Base-by-base conservation (phyloP, 306 rosid species). In the Citrullus colocynthis region DNA sequence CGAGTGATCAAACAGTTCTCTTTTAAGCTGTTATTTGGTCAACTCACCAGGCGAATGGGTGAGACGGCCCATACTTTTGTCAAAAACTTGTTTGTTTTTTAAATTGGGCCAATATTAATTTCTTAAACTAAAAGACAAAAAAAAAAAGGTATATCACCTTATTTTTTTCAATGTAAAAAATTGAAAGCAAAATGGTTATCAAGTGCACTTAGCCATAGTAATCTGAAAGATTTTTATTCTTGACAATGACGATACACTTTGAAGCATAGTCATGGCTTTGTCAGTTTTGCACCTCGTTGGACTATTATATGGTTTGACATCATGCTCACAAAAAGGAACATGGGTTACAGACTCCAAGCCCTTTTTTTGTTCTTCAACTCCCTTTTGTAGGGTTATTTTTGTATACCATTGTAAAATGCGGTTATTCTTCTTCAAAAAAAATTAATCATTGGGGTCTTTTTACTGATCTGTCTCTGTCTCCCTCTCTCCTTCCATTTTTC, bases 191-290 rank as follows among this genome's bases (percentile, higher is more conserved):
- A 12, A 61, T 61, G 39, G 16, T 61, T 61, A 0, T 61, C n/a
- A 2, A 62, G 37, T 62, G 11, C 42, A 62, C n/a, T 62, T 32
- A 30, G 39, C 10, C 6, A 62, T 11, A 64, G 17, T 64, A 64
- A 37, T 64, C 24, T 2, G 14, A 10, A 37, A 36, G 2, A 16
- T 37, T 17, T 28, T 7, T 37, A 36, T 65, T 65, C 30, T 37
- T 37, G 14, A 37, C 16, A 9, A 9, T 42, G 14, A 37, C 16
- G 10, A 9, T 42, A 42, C 2, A 2, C 0, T 54, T 24, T 75
- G n/a, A 30, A 51, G 66, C 78, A 81, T 85, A 79, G 85, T 54
- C 55, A 56, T 80, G 80, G 9, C 34, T 58, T 49, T 44, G 41
- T 13, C 54, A 18, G 42, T 49, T 72, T 71, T 44, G 39, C 28